Percentiles rank a stretch among this genome's conserved stretches.
These are phyloP conservation scores for Pyricularia grisea DNA, from an alignment of 2,329 filamentous ascomycete genomes.

Conservation along the genomic window DNA sequence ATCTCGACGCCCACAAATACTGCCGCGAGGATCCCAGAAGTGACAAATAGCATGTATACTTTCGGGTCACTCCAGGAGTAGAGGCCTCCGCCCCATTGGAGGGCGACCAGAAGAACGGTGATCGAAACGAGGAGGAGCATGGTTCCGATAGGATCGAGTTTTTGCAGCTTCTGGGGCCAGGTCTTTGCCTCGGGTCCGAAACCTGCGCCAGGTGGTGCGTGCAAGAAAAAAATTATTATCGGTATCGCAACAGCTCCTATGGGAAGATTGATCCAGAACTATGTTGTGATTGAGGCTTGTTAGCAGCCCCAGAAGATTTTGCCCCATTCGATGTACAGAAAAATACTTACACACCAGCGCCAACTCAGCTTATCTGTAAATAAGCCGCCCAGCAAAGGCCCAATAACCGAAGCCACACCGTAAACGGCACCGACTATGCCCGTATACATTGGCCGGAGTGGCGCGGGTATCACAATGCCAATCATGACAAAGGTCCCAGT, in stretches of 20 bases:
- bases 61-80: conserved; percentile 43
- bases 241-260: conserved; percentile 39
- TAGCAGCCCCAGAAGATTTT: too few relatives aligned
- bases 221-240: conserved; percentile 24
- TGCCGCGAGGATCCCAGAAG: conserved; percentile 35
- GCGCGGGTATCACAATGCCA: conserved; percentile 48
- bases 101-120: conserved; percentile 49
- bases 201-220: neutral
- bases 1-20: conserved; percentile 43
- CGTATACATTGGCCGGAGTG: conserved; percentile 50
- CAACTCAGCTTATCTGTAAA: conserved; percentile 38
- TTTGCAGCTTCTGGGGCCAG: conserved; percentile 9
- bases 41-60: conserved; percentile 41
- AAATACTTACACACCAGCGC: conserved; percentile 12
- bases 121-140: conserved; percentile 50
- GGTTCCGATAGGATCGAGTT: conserved; percentile 50
- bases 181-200: conserved; percentile 25
- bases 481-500: conserved; percentile 45
- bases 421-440: conserved; percentile 45
- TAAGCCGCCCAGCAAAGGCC: conserved; percentile 43
- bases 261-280: conserved; percentile 49
- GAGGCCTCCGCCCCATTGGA: conserved; percentile 52
- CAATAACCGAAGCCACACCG: conserved; percentile 43
- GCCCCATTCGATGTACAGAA: too few relatives aligned
- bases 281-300: too few relatives aligned